These are phyloP conservation scores for Croton setiger DNA, from an alignment of 441 rosid species.

Conservation along the genomic window DNA sequence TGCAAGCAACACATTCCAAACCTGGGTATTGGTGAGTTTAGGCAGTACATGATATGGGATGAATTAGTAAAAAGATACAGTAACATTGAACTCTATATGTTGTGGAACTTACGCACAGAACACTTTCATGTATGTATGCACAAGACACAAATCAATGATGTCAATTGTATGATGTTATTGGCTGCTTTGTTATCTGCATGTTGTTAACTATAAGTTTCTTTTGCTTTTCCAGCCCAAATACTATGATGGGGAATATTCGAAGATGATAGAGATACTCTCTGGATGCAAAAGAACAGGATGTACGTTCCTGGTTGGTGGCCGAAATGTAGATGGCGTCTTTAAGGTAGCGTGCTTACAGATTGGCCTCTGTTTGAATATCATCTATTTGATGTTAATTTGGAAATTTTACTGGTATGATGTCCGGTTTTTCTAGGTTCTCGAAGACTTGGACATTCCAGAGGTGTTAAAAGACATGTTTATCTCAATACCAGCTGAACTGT, in stretches of 20 bases:
- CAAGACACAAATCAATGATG: too few species aligned
- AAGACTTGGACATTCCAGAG: constrained; percentile 71
- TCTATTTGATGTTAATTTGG: background rate
- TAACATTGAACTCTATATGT: background rate
- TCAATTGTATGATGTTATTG: too few species aligned
- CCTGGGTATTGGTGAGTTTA: background rate
- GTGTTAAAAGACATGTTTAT: constrained; percentile 58
- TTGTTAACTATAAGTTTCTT: constrained; percentile 1
- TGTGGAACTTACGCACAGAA: too few species aligned
- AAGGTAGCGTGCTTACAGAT: constrained; percentile 39
- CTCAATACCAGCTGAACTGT: constrained; percentile 57
- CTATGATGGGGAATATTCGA: constrained; percentile 51
- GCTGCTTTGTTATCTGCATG: background rate
- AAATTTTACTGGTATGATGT: background rate
- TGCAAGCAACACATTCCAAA: background rate
- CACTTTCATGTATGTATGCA: too few species aligned
- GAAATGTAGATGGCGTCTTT: constrained; percentile 70
- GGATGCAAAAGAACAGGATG: constrained; percentile 76
- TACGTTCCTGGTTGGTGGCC: constrained; percentile 81
- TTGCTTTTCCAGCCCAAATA: constrained; percentile 65
- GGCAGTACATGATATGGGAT: background rate
- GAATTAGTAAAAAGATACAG: background rate
- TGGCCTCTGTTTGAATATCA: background rate
- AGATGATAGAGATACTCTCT: constrained; percentile 63
- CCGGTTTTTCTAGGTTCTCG: constrained; percentile 52